A percentile compares a stretch with the other conserved stretches of the same genome.
Conservation (phyloP, 495 filamentous ascomycete species). For the Talaromyces thailandensis region DNA sequence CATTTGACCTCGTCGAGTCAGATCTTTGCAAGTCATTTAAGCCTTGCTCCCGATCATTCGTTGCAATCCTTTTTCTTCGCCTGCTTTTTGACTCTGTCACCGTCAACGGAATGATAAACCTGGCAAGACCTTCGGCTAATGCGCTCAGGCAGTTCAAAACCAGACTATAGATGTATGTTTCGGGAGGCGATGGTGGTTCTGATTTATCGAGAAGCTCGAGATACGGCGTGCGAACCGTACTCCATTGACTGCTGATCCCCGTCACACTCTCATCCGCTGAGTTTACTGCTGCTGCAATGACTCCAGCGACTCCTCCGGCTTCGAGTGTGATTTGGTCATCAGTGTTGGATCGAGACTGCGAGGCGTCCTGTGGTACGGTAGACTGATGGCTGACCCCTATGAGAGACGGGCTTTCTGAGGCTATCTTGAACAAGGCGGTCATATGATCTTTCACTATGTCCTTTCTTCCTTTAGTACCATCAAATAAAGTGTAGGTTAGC, state of each 20-base stretch:
- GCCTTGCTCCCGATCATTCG: constrained; percentile 26
- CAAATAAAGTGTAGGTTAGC: constrained; percentile 72
- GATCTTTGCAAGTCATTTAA: constrained; percentile 29
- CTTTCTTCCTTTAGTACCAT: constrained; percentile 62
- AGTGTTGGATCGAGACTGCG: constrained; percentile 34
- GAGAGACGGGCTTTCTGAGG: constrained; percentile 77
- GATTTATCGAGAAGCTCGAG: constrained; percentile 91
- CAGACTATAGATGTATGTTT: constrained; percentile 89
- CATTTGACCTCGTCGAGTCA: constrained; percentile 21
- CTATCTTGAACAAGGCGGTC: constrained; percentile 74
- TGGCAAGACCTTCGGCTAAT: constrained; percentile 85
- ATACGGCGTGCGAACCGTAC: constrained; percentile 75
- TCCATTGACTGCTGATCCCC: constrained; percentile 87
- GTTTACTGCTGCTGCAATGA: constrained; percentile 69
- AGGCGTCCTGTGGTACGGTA: constrained; percentile 51
- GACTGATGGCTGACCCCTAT: constrained; percentile 87
- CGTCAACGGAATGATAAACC: constrained; percentile 83
- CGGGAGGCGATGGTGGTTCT: constrained; percentile 72
- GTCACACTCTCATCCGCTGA: constrained; percentile 51
- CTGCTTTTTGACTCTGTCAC: constrained; percentile 51
- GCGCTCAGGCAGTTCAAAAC: constrained; percentile 80
- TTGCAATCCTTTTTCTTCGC: constrained; percentile 38
- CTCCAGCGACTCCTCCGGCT: constrained; percentile 77
- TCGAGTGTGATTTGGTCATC: constrained; percentile 81
- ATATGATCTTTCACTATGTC: constrained; percentile 73